Evolutionary conservation across 805 yeast genomes (phyloP).

Genomic region (Hanseniaspora opuntiae): DNA sequence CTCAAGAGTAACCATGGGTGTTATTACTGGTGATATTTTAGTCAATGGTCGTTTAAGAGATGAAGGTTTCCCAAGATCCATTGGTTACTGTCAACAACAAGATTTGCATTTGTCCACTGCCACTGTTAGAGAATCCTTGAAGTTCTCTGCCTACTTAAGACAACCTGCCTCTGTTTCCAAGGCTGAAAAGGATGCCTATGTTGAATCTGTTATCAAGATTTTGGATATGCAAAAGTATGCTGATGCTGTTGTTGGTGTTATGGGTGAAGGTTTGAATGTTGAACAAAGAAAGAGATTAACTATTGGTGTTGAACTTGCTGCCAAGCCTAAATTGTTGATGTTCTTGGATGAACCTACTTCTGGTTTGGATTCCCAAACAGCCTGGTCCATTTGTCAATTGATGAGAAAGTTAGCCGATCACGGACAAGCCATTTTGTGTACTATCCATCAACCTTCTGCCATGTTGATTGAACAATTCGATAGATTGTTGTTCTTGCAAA

Average conservation of each 20-base stretch:
- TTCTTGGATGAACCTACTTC: constrained; percentile 60
- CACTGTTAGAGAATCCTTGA: constrained; percentile 60
- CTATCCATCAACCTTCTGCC: constrained; percentile 81
- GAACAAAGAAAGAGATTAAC: constrained; percentile 51
- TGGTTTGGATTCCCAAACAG: constrained; percentile 56
- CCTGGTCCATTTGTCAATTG: constrained; percentile 51
- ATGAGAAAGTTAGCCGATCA: constrained; percentile 45
- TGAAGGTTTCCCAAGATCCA: constrained; percentile 45
- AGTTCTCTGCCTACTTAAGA: constrained; percentile 54
- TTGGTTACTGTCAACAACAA: constrained; percentile 68
- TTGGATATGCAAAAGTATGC: constrained; percentile 53
- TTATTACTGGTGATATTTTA: constrained; percentile 52
- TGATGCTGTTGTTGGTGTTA: constrained; percentile 61
- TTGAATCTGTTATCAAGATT: constrained; percentile 49
- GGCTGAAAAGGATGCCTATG: constrained; percentile 49
- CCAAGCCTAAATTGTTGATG: constrained; percentile 46
- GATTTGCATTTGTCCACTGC: constrained; percentile 54
- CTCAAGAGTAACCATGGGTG: constrained; percentile 57
- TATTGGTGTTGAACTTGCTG: constrained; percentile 55
- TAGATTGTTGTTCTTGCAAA: constrained; percentile 52
- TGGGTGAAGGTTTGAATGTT: constrained; percentile 56
- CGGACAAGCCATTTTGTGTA: constrained; percentile 56
- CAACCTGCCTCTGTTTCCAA: constrained; percentile 41
- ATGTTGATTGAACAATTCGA: constrained; percentile 65
- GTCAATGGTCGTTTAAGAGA: constrained; percentile 52